phyloP scores from a whole-genome alignment of 202 grass and related monocot genomes.

The Digitaria exilis region DNA sequence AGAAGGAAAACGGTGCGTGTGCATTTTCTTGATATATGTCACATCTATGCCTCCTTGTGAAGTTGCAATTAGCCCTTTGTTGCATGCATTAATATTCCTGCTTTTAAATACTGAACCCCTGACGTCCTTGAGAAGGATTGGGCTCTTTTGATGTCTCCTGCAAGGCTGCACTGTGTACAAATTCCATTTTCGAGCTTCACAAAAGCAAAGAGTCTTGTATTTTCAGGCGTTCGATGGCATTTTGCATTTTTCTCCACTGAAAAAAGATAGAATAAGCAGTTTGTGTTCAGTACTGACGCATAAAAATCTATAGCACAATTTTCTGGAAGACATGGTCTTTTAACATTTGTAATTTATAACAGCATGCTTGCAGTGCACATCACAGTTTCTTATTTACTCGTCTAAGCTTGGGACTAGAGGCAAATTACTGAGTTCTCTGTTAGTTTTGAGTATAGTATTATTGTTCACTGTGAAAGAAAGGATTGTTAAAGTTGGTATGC shows the following conservation, averaged over 20 bases:
- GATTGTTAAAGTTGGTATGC: background rate
- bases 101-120: background rate
- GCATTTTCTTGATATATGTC: slow-evolving; percentile 25
- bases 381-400: slow-evolving; percentile 15
- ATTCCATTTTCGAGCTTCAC: background rate
- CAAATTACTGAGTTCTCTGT: background rate
- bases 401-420: slow-evolving; percentile 9
- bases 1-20: slow-evolving; percentile 68
- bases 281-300: background rate
- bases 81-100: background rate
- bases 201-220: background rate
- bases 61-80: slow-evolving; percentile 10
- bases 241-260: background rate
- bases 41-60: slow-evolving; percentile 2
- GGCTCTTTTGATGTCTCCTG: background rate
- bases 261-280: background rate
- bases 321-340: background rate
- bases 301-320: background rate
- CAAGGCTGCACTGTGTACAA: background rate
- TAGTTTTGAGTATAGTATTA: background rate
- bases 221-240: background rate
- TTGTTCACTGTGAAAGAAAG: background rate
- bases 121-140: background rate
- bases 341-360: background rate
- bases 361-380: background rate